Percentiles rank a stretch among this genome's conserved stretches.
phyloP scores from a whole-genome alignment of 2,329 filamentous ascomycete species.

The Verticillium alfalfae region DNA sequence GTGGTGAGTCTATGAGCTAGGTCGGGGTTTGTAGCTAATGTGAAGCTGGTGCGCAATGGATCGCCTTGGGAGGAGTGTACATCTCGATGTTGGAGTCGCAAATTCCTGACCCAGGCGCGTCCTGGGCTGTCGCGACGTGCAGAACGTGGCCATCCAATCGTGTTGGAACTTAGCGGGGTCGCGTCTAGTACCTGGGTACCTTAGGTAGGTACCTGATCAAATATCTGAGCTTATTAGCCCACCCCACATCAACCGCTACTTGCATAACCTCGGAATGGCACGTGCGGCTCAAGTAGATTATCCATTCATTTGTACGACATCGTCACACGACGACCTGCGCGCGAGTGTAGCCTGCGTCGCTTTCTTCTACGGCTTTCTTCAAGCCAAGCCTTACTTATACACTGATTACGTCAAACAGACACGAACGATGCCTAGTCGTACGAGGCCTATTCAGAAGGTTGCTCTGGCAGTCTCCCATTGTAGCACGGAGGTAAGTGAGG shows the following conservation, averaged over 20 bases:
- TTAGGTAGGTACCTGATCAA: too few species aligned
- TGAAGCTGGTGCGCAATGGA: background rate
- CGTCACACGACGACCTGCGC: too few species aligned
- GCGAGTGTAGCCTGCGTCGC: too few species aligned
- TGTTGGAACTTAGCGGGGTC: too few species aligned
- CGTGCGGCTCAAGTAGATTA: too few species aligned
- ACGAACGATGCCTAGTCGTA: constrained; percentile 15
- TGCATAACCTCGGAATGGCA: too few species aligned
- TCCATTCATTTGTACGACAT: too few species aligned
- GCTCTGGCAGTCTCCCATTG: constrained; percentile 50
- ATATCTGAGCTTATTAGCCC: too few species aligned
- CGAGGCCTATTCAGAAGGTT: constrained; percentile 49
- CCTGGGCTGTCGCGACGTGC: background rate
- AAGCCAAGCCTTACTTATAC: background rate
- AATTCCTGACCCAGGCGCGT: background rate
- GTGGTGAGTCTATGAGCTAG: background rate
- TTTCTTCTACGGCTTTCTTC: too few species aligned
- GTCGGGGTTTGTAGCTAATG: background rate
- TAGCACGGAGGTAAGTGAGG: constrained; percentile 41
- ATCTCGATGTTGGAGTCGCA: background rate
- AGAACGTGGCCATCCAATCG: background rate
- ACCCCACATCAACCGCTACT: too few species aligned
- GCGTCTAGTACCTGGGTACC: background rate
- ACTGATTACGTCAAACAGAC: background rate
- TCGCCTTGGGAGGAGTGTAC: background rate